Evolutionary conservation across 768 basidiomycete species (phyloP).

Genomic region (Hebeloma cylindrosporum): DNA sequence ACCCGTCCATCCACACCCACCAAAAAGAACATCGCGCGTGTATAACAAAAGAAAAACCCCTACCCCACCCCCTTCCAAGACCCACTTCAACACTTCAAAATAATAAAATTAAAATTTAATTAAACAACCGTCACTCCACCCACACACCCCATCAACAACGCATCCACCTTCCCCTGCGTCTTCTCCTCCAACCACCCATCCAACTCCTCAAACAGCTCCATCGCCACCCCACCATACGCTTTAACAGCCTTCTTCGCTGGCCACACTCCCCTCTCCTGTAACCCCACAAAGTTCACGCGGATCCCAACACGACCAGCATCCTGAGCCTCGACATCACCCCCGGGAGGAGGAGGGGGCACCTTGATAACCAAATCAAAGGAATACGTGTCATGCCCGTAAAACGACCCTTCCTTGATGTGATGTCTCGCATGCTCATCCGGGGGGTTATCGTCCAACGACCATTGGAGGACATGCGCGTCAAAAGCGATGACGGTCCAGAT

Average conservation of each 20-base stretch:
- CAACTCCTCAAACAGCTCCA: conserved; percentile 72
- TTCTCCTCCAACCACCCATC: conserved; percentile 73
- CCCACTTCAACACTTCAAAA: no score
- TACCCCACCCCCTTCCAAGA: no score
- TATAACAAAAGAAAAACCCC: no score
- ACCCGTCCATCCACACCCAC: no score
- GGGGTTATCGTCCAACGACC: conserved; percentile 81
- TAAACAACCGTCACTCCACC: conserved; percentile 48
- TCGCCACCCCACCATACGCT: conserved; percentile 55
- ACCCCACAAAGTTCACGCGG: conserved; percentile 72
- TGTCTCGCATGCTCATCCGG: conserved; percentile 76
- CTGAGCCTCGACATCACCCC: conserved; percentile 27
- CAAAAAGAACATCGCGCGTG: no score
- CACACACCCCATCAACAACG: conserved; percentile 67
- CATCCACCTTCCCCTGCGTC: conserved; percentile 66
- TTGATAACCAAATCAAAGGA: conserved; percentile 70
- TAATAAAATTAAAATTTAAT: no score
- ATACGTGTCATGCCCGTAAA: conserved; percentile 76
- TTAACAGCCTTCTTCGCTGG: conserved; percentile 60
- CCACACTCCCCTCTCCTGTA: conserved; percentile 86
- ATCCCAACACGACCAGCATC: no score
- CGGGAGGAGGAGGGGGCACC: conserved; percentile 33
- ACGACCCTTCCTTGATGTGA: conserved; percentile 90
- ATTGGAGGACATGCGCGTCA: conserved; percentile 83
- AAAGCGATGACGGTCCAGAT: conserved; percentile 96